Percentiles rank a stretch among this genome's conserved stretches.
phyloP scores from a whole-genome alignment of 306 rosid genomes.

The Aeschynomene evenia region DNA sequence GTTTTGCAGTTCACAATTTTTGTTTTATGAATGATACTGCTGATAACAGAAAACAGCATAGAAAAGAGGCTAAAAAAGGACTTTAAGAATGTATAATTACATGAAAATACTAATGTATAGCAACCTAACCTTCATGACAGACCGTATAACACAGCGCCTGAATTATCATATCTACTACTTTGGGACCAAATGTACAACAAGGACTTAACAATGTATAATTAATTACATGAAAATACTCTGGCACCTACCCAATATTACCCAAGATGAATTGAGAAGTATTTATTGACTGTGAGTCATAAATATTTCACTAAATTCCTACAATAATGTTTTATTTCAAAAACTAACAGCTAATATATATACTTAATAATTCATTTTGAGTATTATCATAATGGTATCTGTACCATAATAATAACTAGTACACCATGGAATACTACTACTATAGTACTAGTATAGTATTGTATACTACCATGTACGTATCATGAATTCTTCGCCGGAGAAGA shows the following conservation, averaged over 20 bases:
- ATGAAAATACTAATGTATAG: no score
- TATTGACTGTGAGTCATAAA: background rate
- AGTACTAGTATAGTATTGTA: no score
- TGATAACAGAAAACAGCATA: background rate
- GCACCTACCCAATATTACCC: background rate
- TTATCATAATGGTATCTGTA: background rate
- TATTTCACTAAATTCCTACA: background rate
- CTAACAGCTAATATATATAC: conserved; percentile 15
- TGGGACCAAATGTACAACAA: background rate
- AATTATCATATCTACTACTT: no score
- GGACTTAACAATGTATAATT: conserved; percentile 8
- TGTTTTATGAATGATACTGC: background rate
- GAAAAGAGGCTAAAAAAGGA: background rate
- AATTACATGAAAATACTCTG: background rate
- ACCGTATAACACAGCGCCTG: no score
- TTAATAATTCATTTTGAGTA: conserved; percentile 23
- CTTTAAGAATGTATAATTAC: conserved; percentile 4
- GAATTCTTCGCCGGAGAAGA: conserved; percentile 20
- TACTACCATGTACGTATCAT: background rate
- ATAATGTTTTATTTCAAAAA: background rate
- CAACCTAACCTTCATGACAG: no score
- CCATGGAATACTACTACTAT: background rate
- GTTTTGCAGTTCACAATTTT: background rate
- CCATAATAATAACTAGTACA: background rate
- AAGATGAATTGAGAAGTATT: conserved; percentile 19